phyloP scores from a whole-genome alignment of 257 asterid species.

The Leptodermis oblonga region DNA sequence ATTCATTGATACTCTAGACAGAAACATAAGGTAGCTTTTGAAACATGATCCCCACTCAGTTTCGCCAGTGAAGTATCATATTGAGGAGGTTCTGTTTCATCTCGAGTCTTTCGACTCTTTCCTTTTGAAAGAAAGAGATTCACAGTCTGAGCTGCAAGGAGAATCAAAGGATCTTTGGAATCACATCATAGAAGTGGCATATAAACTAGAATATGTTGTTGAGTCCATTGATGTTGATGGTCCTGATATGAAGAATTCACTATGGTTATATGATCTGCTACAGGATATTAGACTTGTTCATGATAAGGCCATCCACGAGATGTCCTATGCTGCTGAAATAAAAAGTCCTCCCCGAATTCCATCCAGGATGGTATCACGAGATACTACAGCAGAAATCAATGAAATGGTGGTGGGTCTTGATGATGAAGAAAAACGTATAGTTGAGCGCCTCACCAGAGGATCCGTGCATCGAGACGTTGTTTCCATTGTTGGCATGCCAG shows the following conservation, averaged over 20 bases:
- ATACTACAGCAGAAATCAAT: neutral
- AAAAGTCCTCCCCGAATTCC: too few relatives aligned
- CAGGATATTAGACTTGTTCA: neutral
- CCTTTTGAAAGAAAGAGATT: neutral
- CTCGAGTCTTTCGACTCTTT: constrained; percentile 1
- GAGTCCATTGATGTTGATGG: neutral
- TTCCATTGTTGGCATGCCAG: constrained; percentile 1
- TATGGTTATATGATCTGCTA: neutral
- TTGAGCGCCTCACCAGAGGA: neutral
- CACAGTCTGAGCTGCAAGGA: neutral
- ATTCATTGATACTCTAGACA: neutral
- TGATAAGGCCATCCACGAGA: neutral
- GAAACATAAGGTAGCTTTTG: neutral
- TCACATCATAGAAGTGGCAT: neutral
- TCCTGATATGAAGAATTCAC: neutral
- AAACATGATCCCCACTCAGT: neutral
- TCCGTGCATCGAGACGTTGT: neutral
- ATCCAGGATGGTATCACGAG: neutral
- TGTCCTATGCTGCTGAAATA: neutral
- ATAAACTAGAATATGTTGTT: neutral
- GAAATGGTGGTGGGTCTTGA: neutral
- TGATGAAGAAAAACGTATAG: neutral
- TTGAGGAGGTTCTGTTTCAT: neutral
- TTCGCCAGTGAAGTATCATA: neutral
- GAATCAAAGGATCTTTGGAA: neutral